Conservation (phyloP, 1,284 basidiomycete genomes). For the Cryptococcus wingfieldii region DNA sequence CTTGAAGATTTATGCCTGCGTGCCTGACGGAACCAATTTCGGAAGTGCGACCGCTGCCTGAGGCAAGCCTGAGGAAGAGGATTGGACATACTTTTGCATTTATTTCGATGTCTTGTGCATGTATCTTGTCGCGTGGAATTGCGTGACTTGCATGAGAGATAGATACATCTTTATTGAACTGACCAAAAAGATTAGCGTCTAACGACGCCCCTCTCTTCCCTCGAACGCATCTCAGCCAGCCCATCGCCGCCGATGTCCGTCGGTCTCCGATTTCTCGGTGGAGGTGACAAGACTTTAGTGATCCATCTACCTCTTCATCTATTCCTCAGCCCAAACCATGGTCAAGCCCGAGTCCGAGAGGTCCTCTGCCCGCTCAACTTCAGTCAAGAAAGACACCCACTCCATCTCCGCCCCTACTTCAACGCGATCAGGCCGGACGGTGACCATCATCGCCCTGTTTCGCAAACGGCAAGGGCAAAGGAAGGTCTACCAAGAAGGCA, state of each 20-base stretch:
- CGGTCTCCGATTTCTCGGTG: neutral
- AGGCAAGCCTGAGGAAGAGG: too few species aligned
- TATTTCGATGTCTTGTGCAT: too few species aligned
- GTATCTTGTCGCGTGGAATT: too few species aligned
- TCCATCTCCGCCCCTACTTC: conserved; percentile 3
- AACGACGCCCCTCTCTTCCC: too few species aligned
- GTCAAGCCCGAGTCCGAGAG: neutral
- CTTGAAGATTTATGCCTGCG: neutral
- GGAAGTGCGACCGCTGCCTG: neutral
- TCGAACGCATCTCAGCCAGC: too few species aligned
- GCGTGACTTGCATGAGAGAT: too few species aligned
- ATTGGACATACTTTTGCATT: too few species aligned
- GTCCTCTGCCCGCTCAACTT: neutral
- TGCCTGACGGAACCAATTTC: neutral
- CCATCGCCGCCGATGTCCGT: neutral
- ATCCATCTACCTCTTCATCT: neutral
- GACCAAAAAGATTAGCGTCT: too few species aligned
- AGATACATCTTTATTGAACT: too few species aligned
- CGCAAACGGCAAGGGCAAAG: conserved; percentile 3
- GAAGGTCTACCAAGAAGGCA: neutral
- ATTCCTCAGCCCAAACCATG: neutral
- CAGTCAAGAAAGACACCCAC: too few species aligned
- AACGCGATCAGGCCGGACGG: conserved; percentile 6
- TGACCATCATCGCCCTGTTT: conserved; percentile 17
- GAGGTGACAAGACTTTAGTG: neutral